Evolutionary conservation across 176 grass and related monocot species (phyloP), one percentile per base, ranked within the genome.

Genomic region (Oryza brachyantha): DNA sequence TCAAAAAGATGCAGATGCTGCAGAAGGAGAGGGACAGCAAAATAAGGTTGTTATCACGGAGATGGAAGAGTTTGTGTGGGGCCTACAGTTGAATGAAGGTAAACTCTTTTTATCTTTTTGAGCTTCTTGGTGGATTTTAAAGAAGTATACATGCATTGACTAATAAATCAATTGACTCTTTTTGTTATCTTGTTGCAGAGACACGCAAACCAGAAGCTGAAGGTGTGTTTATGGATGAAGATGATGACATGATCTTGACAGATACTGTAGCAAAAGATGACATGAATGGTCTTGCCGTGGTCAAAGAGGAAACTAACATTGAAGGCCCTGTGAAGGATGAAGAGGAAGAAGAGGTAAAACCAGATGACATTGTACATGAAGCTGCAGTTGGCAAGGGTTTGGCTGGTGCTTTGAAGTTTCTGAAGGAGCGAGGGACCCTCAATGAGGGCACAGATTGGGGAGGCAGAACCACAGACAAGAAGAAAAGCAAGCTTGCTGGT

Each of bases 61-160:
- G 75, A 91, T 93, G 84, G 94, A 93, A 37, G 94, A 97, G 81
- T 97, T 97, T 26, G 86, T 88, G n/a, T 76, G 84, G 74, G 89
- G 91, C 69, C 41, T 97, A 60, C 84, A 92, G 67, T 41, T 90
- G 68, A 92, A 81, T 69, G 81, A 84, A 93, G 94, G 94, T 93
- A 82, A 85, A 73, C 1, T 80, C 2, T 34, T 29, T 64, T 7
- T n/a, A n/a, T n/a, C n/a, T n/a, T n/a, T n/a, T n/a, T n/a, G n/a
- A n/a, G n/a, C n/a, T n/a, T n/a, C n/a, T n/a, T n/a, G n/a, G 14
- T 72, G 70, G 70, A 37, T 39, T n/a, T 26, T 12, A 13, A 72
- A 29, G 3, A 41, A 17, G 6, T n/a, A 2, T 37, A 37, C 1
- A 9, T 7, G 27, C 62, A 10, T 31, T 76, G 10, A 29, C 9